A percentile compares a stretch with the other conserved stretches of the same genome.
These are phyloP conservation scores for Aurantiochytrium sp. DNA, from an alignment of 108 stramenopile genomes.

Conservation along the genomic window DNA sequence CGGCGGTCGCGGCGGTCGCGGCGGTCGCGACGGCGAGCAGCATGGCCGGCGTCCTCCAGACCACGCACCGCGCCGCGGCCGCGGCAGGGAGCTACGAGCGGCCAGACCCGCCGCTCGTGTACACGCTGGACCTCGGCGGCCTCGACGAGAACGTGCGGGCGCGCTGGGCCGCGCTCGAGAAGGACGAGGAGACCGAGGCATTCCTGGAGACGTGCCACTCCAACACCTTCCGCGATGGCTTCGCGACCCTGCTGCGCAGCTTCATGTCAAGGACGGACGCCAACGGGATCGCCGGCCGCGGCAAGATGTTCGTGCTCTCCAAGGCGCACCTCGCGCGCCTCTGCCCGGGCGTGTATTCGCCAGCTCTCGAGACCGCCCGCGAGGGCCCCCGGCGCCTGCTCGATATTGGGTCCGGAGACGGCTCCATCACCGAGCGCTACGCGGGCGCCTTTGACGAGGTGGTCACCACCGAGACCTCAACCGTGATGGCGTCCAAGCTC, in stretches of 20 bases:
- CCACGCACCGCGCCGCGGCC: neutral
- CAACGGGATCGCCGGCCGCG: neutral
- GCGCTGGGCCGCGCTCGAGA: neutral
- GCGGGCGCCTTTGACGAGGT: neutral
- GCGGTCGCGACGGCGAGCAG: neutral
- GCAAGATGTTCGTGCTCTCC: neutral
- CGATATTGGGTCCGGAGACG: neutral
- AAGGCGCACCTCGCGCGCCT: neutral
- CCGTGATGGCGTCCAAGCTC: neutral
- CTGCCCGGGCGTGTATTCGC: neutral
- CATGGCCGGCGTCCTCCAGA: neutral
- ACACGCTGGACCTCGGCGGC: neutral
- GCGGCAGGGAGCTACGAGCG: neutral
- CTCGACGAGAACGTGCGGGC: neutral
- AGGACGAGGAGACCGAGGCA: neutral
- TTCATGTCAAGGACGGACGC: constrained; percentile 28
- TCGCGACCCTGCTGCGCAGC: neutral
- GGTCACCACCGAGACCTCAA: constrained; percentile 7
- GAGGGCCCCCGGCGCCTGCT: neutral
- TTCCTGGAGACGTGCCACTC: neutral
- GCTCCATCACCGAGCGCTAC: neutral
- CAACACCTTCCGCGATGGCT: neutral
- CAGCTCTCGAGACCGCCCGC: no score
- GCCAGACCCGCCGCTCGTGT: neutral
- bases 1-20: neutral